Evolutionary conservation across 345 rosid species (phyloP), one percentile per base, ranked within the genome.

Genomic region (Draba incana): DNA sequence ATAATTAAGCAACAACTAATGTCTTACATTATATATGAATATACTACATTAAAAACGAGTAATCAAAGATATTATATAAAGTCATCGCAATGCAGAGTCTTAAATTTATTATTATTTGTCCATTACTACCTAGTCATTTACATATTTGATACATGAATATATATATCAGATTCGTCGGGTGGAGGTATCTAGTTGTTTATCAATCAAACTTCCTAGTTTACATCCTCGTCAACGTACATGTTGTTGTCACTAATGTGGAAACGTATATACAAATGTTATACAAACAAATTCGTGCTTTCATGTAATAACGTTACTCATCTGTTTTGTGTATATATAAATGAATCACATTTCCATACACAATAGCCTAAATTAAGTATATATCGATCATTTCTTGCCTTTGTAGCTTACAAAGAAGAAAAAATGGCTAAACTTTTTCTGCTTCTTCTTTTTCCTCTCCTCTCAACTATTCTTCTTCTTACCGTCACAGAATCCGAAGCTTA

Each of bases 401-500:
- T 46, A 57, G 35, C 59, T 15, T 50, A 60, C 52, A 51, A 52
- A 13, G 5, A 69, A 62, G 15, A 0, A 71, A 71, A 46, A 25
- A 72, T 72, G 70, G 64, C 59, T 15, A 55, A 30, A 63, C 42
- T 1, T 13, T 47, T 51, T 45, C 30, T 43, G 11, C 39, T 28
- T 41, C 46, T 66, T 41, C 46, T 66, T 28, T 20, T 65, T 58
- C 54, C 54, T 66, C 6, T 73, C 42, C 16, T 63, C 44, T 38
- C 23, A 16, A 3, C 48, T 50, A 30, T 60, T 57, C 61, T 73
- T 35, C 57, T 71, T 59, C 59, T 66, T 49, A 15, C 67, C 39
- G 3, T 48, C 65, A 8, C 63, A 33, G 10, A 59, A 64, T 31
- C 83, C 25, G 10, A 72, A 35, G 27, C 41, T 6, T 84, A 79